Evolutionary conservation across 495 filamentous ascomycete genomes (phyloP).

Genomic region (Thermothielavioides terrestris): DNA sequence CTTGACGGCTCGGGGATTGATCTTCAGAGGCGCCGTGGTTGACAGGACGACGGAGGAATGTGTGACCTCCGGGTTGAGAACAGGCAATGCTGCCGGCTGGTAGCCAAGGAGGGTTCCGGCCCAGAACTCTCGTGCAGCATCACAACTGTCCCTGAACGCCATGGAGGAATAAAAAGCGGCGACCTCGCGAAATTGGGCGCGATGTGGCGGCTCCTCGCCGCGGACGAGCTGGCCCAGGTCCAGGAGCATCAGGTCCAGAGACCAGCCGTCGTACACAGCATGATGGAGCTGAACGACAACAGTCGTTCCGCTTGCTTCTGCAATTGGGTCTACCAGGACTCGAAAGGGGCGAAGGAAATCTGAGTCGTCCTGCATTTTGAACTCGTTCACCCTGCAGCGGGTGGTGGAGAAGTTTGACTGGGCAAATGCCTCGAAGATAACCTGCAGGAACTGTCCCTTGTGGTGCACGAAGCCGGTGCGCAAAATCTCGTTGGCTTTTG

Average conservation of each 20-base stretch:
- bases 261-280: slow-evolving; percentile 79
- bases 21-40: slow-evolving; percentile 12
- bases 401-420: slow-evolving; percentile 30
- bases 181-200: slow-evolving; percentile 46
- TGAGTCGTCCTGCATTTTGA: slow-evolving; percentile 13
- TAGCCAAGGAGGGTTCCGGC: slow-evolving; percentile 40
- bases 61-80: slow-evolving; percentile 21
- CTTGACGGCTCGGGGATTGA: slow-evolving; percentile 12
- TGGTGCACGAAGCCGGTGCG: slow-evolving; percentile 58
- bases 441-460: slow-evolving; percentile 46
- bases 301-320: slow-evolving; percentile 9
- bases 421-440: slow-evolving; percentile 49
- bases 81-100: slow-evolving; percentile 33
- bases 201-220: slow-evolving; percentile 26
- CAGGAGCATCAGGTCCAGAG: slow-evolving; percentile 58
- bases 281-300: slow-evolving; percentile 58
- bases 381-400: slow-evolving; percentile 20
- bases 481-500: slow-evolving; percentile 54
- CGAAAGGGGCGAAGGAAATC: slow-evolving; percentile 51
- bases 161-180: slow-evolving; percentile 31
- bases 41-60: slow-evolving; percentile 9
- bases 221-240: slow-evolving; percentile 47
- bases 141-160: slow-evolving; percentile 9
- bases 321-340: slow-evolving; percentile 37
- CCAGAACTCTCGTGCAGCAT: slow-evolving; percentile 46